Conservation (phyloP, 345 rosid species). For the Gossypium raimondii region DNA sequence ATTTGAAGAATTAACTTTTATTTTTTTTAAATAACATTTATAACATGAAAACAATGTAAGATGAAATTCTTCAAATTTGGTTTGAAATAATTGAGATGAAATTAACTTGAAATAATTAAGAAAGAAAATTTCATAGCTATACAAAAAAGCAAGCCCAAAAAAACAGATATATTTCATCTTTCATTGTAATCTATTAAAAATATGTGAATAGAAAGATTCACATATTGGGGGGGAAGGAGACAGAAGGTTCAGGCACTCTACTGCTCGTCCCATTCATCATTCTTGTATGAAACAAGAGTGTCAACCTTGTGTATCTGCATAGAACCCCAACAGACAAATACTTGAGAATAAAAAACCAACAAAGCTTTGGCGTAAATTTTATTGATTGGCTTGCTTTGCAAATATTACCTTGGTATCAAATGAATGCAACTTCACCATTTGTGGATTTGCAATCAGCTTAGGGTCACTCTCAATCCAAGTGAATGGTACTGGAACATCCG, state of each 20-base stretch:
- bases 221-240: constrained; percentile 14
- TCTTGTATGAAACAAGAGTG: constrained; percentile 94
- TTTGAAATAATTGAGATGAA: too few species aligned
- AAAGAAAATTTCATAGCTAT: neutral
- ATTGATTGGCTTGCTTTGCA: neutral
- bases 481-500: constrained; percentile 85
- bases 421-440: constrained; percentile 94
- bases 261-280: constrained; percentile 90
- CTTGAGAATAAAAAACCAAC: neutral
- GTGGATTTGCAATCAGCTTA: constrained; percentile 87
- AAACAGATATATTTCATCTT: too few species aligned
- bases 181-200: too few species aligned
- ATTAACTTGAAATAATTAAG: neutral
- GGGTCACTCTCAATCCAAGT: constrained; percentile 96
- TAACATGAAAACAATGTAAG: too few species aligned
- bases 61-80: too few species aligned
- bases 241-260: constrained; percentile 15
- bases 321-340: neutral
- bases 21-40: too few species aligned
- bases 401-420: constrained; percentile 77
- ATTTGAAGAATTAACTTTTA: too few species aligned
- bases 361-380: neutral
- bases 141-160: neutral
- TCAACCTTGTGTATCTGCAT: constrained; percentile 92
- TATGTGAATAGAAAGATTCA: constrained; percentile 54